Conservation (phyloP, 176 grass and related monocot species). For the Poa annua region DNA sequence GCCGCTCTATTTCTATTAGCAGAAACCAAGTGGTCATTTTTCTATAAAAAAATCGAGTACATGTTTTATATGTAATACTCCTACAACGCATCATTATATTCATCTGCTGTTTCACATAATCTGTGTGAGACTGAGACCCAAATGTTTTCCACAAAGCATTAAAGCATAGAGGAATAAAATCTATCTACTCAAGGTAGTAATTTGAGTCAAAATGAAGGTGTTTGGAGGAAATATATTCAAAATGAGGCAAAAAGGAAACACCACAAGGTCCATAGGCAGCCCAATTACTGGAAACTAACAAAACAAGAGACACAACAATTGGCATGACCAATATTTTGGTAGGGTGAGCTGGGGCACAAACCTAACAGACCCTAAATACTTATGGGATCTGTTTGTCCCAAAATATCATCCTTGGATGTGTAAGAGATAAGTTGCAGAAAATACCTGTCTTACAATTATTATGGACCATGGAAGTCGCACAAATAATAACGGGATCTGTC, state of each 20-base stretch:
- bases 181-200: background rate
- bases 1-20: background rate
- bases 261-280: no score
- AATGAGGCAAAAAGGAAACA: no score
- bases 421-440: background rate
- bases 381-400: background rate
- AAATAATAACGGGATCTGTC: background rate
- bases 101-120: background rate
- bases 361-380: background rate
- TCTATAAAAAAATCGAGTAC: background rate
- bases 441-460: background rate
- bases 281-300: no score
- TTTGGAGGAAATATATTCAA: background rate
- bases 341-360: no score
- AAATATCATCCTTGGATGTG: background rate
- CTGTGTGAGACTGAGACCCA: background rate
- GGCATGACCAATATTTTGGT: no score
- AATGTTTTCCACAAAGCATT: background rate
- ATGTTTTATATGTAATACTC: no score
- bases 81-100: no score
- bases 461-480: background rate
- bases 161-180: background rate
- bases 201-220: background rate
- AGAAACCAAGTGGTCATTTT: background rate
- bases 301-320: no score